phyloP scores from a whole-genome alignment of 2,329 filamentous ascomycete species.

The Microdochium paspali region DNA sequence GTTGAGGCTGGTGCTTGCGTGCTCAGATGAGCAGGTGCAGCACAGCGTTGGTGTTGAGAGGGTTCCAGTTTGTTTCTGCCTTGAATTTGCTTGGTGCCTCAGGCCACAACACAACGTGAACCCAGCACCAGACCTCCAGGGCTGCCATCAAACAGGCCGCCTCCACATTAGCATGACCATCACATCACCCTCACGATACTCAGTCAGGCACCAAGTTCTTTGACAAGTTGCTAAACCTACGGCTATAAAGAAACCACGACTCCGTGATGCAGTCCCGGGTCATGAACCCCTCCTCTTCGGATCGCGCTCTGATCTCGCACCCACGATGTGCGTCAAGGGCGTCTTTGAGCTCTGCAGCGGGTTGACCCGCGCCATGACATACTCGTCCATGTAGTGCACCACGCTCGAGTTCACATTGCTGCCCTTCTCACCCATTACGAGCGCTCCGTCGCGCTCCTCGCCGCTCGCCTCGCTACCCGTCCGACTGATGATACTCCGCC shows the following conservation, averaged over 20 bases:
- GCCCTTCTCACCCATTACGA: not conserved
- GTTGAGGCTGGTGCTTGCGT: too few species aligned
- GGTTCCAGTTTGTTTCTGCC: too few species aligned
- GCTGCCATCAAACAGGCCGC: not conserved
- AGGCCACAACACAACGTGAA: not conserved
- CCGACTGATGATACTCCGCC: slow-evolving; percentile 2
- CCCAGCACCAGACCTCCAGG: not conserved
- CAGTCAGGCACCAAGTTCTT: not conserved
- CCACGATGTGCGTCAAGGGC: not conserved
- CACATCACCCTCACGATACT: not conserved
- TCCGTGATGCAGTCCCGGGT: not conserved
- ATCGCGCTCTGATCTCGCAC: not conserved
- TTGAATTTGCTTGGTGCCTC: too few species aligned
- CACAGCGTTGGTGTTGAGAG: too few species aligned
- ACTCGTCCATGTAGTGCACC: slow-evolving; percentile 7
- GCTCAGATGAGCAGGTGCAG: too few species aligned
- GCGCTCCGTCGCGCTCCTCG: not conserved
- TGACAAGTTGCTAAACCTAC: too few species aligned
- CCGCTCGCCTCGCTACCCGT: slow-evolving; percentile 1
- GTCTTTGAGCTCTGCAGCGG: slow-evolving; percentile 3
- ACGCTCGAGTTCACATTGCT: not conserved
- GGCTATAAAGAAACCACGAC: not conserved
- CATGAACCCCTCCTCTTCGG: not conserved
- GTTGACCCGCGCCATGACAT: slow-evolving; percentile 6
- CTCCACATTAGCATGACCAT: not conserved